Percentiles rank a stretch among this genome's conserved stretches.
phyloP scores from a whole-genome alignment of 306 rosid species.

The Pterocarpus macrocarpus region DNA sequence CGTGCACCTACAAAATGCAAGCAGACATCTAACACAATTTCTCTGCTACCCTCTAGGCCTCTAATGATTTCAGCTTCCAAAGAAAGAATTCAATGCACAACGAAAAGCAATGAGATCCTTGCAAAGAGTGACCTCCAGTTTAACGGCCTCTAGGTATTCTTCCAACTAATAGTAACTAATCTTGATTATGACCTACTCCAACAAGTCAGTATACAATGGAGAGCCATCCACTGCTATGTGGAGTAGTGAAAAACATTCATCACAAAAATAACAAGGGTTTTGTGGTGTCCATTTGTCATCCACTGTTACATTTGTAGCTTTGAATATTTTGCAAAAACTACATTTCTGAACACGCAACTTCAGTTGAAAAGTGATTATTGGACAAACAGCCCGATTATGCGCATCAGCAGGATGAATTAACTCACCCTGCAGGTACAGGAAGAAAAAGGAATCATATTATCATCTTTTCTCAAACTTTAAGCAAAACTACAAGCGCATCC shows the following conservation, averaged over 20 bases:
- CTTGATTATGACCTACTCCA: slow-evolving; percentile 73
- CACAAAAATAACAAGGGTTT: slow-evolving; percentile 82
- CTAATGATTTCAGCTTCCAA: background rate
- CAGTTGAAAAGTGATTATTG: slow-evolving; percentile 73
- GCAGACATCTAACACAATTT: slow-evolving; percentile 9
- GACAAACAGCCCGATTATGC: slow-evolving; percentile 71
- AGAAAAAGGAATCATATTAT: too few relatives aligned
- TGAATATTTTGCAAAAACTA: slow-evolving; percentile 68
- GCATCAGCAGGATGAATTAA: slow-evolving; percentile 79
- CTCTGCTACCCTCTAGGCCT: background rate
- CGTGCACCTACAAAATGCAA: background rate
- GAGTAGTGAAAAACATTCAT: slow-evolving; percentile 76
- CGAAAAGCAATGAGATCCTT: slow-evolving; percentile 1
- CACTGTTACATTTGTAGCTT: slow-evolving; percentile 79
- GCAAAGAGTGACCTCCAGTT: too few relatives aligned
- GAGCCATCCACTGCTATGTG: slow-evolving; percentile 70
- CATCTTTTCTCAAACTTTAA: too few relatives aligned
- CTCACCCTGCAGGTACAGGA: slow-evolving; percentile 64
- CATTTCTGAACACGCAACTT: slow-evolving; percentile 77
- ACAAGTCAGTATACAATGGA: slow-evolving; percentile 62
- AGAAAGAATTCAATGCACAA: slow-evolving; percentile 11
- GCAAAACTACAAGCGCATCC: too few relatives aligned
- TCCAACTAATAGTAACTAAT: slow-evolving; percentile 44
- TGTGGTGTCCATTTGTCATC: slow-evolving; percentile 81
- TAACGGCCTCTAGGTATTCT: background rate